These are phyloP conservation scores for Chaetomium sp. DNA, from an alignment of 2,329 filamentous ascomycete species.

Conservation along the genomic window DNA sequence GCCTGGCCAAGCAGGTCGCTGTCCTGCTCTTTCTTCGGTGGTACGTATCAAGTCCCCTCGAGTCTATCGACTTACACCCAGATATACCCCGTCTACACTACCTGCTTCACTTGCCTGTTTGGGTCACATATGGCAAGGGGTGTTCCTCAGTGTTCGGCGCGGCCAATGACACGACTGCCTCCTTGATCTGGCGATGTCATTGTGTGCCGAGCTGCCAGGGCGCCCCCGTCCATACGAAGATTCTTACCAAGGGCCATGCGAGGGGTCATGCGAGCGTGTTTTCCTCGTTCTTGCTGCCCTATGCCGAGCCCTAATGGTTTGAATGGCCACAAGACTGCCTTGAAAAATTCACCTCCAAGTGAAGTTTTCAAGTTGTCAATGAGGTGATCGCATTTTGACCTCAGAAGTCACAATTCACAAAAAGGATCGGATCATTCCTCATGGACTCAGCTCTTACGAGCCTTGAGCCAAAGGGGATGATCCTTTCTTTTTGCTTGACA, in stretches of 20 bases:
- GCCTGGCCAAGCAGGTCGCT: neutral
- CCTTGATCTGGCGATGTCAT: neutral
- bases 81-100: neutral
- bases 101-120: neutral
- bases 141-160: neutral
- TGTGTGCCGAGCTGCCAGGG: neutral
- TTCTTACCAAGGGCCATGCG: neutral
- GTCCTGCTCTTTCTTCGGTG: slow-evolving; percentile 3
- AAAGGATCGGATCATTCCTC: neutral
- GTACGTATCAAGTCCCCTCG: neutral
- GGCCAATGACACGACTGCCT: neutral
- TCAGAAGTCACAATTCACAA: neutral
- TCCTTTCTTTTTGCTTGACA: neutral
- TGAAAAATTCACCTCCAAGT: neutral
- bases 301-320: neutral
- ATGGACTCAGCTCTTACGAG: neutral
- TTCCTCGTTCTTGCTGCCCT: neutral
- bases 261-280: neutral
- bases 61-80: neutral
- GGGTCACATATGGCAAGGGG: neutral
- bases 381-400: neutral
- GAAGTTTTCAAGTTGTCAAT: neutral
- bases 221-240: neutral
- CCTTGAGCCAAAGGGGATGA: neutral
- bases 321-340: neutral